phyloP scores from a whole-genome alignment of 371 early-diverging fungal genomes.

The Syncephalastrum contaminatum region DNA sequence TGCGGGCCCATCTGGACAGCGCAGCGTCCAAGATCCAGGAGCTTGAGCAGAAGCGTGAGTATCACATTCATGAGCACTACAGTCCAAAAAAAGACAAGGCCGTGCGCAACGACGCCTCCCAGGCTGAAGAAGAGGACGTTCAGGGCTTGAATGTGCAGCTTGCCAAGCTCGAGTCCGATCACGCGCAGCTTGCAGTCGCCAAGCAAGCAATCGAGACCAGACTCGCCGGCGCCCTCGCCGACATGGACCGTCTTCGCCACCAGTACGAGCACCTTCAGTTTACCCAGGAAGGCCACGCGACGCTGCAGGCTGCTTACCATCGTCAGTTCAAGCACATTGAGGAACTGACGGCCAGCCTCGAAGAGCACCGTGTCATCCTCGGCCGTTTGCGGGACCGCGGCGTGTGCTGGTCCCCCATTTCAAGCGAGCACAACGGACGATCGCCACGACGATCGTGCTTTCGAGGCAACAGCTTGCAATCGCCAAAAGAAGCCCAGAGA shows the following conservation, averaged over 20 bases:
- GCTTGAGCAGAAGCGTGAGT: constrained; percentile 11
- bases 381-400: constrained; percentile 18
- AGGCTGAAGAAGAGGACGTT: too few relatives aligned
- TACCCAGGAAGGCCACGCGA: constrained; percentile 22
- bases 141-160: too few relatives aligned
- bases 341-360: constrained; percentile 29
- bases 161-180: constrained; percentile 10
- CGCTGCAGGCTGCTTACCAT: constrained; percentile 28
- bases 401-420: constrained; percentile 11
- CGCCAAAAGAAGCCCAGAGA: constrained; percentile 10
- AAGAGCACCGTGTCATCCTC: constrained; percentile 38
- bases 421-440: constrained; percentile 5
- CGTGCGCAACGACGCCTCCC: not conserved
- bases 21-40: constrained; percentile 27
- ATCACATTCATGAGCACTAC: not conserved
- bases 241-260: constrained; percentile 21
- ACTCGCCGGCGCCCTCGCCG: constrained; percentile 14
- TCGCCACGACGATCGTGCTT: not conserved
- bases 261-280: constrained; percentile 29
- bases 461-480: not conserved
- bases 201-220: constrained; percentile 17
- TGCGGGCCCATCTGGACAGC: constrained; percentile 20
- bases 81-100: not conserved
- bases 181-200: constrained; percentile 9
- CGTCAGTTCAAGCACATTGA: constrained; percentile 31